A percentile compares a stretch with the other conserved stretches of the same genome.
Evolutionary conservation across 2,329 filamentous ascomycete genomes (phyloP).

Genomic region (Aspergillus neoniger): DNA sequence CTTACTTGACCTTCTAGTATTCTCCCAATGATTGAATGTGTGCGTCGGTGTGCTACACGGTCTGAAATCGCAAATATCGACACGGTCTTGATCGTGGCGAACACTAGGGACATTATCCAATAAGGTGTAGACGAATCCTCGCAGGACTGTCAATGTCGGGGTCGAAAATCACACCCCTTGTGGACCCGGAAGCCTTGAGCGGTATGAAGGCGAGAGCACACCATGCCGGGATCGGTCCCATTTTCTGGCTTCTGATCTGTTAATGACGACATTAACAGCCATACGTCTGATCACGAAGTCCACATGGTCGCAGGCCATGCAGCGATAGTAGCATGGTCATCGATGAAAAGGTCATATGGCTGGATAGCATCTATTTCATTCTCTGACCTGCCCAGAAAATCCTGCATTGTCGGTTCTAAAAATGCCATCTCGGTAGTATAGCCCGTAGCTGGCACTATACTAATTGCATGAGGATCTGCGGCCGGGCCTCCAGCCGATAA

Average conservation of each 20-base stretch:
- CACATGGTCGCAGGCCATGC: slow-evolving; percentile 12
- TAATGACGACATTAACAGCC: not conserved
- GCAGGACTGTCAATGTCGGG: no score
- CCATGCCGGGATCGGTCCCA: not conserved
- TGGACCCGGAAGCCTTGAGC: no score
- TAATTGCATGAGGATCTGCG: not conserved
- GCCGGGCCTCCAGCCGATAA: not conserved
- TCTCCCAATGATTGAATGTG: no score
- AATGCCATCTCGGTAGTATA: slow-evolving; percentile 30
- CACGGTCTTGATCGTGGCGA: no score
- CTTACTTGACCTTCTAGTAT: no score
- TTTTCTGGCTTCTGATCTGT: not conserved
- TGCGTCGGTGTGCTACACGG: no score
- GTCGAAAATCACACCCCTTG: no score
- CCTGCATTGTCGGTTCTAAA: slow-evolving; percentile 28
- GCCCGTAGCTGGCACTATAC: slow-evolving; percentile 12
- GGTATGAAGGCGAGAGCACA: not conserved
- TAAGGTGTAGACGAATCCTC: no score
- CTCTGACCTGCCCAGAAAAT: slow-evolving; percentile 25
- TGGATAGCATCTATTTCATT: slow-evolving; percentile 20
- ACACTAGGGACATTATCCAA: no score
- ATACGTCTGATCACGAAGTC: slow-evolving; percentile 6
- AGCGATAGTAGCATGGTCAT: slow-evolving; percentile 5
- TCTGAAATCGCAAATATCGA: no score
- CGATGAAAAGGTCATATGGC: slow-evolving; percentile 9